Conservation (phyloP, 306 rosid species). For the Argentina anserina region DNA sequence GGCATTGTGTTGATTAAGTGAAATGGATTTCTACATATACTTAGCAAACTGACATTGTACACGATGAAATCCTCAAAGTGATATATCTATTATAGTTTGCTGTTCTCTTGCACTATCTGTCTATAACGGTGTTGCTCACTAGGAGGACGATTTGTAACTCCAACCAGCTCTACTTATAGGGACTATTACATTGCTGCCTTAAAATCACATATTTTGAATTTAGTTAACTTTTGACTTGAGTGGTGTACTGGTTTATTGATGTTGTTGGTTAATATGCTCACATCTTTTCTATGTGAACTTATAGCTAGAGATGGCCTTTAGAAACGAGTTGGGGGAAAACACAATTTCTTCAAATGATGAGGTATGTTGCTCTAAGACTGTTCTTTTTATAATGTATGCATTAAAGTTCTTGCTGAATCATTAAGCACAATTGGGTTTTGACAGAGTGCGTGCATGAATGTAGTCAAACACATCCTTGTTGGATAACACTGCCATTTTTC, state of each 20-base stretch:
- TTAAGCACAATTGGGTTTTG: slow-evolving; percentile 35
- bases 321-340: slow-evolving; percentile 63
- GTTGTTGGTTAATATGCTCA: slow-evolving; percentile 11
- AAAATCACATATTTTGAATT: neutral
- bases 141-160: neutral
- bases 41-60: neutral
- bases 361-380: slow-evolving; percentile 41
- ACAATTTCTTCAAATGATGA: slow-evolving; percentile 44
- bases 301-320: slow-evolving; percentile 81
- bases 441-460: slow-evolving; percentile 67
- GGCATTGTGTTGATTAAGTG: neutral
- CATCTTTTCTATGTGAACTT: slow-evolving; percentile 27
- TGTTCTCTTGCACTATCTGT: neutral
- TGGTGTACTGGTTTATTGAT: neutral
- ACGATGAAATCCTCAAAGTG: neutral
- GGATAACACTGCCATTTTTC: neutral
- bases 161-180: neutral
- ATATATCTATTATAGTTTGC: neutral
- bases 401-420: neutral
- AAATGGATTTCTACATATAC: neutral
- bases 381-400: neutral
- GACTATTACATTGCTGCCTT: neutral
- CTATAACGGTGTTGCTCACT: neutral
- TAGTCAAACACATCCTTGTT: slow-evolving; percentile 71
- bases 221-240: slow-evolving; percentile 5